Evolutionary conservation across 2,329 filamentous ascomycete genomes (phyloP).

Genomic region (Clarireedia hainanense): DNA sequence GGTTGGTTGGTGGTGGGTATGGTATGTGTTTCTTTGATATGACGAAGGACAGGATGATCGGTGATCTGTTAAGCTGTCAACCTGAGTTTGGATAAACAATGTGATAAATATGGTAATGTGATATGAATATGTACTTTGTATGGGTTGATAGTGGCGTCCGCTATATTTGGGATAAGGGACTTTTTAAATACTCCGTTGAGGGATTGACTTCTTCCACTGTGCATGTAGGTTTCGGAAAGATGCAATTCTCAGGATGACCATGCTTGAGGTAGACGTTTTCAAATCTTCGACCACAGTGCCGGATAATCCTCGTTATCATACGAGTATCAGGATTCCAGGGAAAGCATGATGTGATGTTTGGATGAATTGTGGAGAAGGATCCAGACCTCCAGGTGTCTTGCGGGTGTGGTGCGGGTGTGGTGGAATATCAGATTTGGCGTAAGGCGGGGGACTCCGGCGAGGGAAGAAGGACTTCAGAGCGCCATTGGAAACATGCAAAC

Average conservation of each 20-base stretch:
- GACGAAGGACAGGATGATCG: neutral
- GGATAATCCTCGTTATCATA: slow-evolving; percentile 11
- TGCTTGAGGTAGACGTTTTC: neutral
- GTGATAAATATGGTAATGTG: neutral
- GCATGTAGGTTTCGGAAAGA: neutral
- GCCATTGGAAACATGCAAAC: too few species aligned
- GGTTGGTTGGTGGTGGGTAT: neutral
- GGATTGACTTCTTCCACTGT: neutral
- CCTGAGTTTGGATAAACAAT: neutral
- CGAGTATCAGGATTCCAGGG: slow-evolving; percentile 7
- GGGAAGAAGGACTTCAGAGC: too few species aligned
- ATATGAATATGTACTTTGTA: neutral
- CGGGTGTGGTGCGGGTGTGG: neutral
- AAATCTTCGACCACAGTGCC: slow-evolving; percentile 6
- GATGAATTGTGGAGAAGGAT: slow-evolving; percentile 7
- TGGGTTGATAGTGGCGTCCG: slow-evolving; percentile 5
- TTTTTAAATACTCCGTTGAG: slow-evolving; percentile 5
- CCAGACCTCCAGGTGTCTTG: slow-evolving; percentile 1
- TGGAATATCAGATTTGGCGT: neutral
- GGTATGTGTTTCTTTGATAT: neutral
- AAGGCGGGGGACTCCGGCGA: slow-evolving; percentile 7
- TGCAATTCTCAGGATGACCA: neutral
- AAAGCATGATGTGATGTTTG: slow-evolving; percentile 9
- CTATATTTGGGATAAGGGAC: neutral
- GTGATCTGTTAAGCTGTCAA: neutral